These are phyloP conservation scores for Spinacia oleracea DNA, from an alignment of 179 eudicot genomes.

Conservation along the genomic window DNA sequence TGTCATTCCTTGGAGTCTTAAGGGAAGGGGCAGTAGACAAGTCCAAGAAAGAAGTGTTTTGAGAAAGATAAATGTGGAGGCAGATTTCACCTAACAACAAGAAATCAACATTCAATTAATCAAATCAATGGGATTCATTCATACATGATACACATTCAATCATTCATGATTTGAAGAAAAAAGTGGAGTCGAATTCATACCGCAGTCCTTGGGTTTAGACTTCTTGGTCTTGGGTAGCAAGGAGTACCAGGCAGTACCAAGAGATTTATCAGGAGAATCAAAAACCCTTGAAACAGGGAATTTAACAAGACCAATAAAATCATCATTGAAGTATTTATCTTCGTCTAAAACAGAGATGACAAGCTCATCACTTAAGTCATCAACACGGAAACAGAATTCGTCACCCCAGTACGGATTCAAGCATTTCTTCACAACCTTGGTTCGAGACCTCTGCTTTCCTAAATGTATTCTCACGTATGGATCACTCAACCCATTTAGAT, in stretches of 20 bases:
- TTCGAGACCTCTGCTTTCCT: constrained; percentile 66
- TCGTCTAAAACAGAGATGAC: constrained; percentile 74
- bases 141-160: too few species aligned
- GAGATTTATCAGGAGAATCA: constrained; percentile 76
- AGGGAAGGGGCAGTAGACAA: constrained; percentile 17
- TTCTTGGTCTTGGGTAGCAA: constrained; percentile 72
- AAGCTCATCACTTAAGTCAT: constrained; percentile 81
- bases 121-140: too few species aligned
- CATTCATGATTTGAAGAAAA: not conserved
- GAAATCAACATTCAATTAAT: too few species aligned
- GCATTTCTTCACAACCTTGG: constrained; percentile 81
- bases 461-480: constrained; percentile 83
- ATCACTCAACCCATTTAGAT: constrained; percentile 89
- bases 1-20: constrained; percentile 30
- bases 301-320: constrained; percentile 76
- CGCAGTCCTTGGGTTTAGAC: constrained; percentile 74
- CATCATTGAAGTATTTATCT: constrained; percentile 83
- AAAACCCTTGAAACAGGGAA: constrained; percentile 67
- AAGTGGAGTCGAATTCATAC: constrained; percentile 29
- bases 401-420: constrained; percentile 91
- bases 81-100: constrained; percentile 69
- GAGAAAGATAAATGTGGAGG: constrained; percentile 75
- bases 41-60: constrained; percentile 49
- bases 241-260: constrained; percentile 80
- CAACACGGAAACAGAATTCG: constrained; percentile 75